Percentiles rank a stretch among this genome's conserved stretches.
phyloP scores from a whole-genome alignment of 163 green algal genomes.

The Scenedesmus sp. region DNA sequence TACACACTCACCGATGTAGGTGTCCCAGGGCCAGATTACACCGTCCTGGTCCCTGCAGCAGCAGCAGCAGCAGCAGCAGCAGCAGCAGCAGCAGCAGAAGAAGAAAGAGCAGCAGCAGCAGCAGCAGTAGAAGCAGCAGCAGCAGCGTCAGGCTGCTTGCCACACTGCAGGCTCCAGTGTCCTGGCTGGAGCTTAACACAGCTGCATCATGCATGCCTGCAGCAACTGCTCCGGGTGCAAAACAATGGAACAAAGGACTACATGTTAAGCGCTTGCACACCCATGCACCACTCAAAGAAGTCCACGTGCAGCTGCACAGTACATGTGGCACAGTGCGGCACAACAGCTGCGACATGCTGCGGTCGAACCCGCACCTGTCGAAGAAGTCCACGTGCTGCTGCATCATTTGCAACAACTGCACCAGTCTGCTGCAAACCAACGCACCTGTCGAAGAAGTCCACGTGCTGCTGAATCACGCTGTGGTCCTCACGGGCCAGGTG shows the following conservation, averaged over 20 bases:
- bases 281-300: conserved; percentile 20
- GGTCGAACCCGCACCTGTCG: conserved; percentile 15
- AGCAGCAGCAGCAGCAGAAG: background rate
- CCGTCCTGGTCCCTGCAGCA: conserved; percentile 58
- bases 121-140: background rate
- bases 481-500: conserved; percentile 47
- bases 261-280: too few relatives aligned
- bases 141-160: background rate
- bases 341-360: background rate
- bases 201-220: background rate
- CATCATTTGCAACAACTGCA: conserved; percentile 22
- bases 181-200: background rate
- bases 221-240: too few relatives aligned
- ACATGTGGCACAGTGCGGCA: background rate
- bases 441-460: conserved; percentile 43
- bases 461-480: conserved; percentile 64
- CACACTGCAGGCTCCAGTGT: background rate
- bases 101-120: background rate
- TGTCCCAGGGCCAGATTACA: conserved; percentile 63
- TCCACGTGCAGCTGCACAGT: background rate
- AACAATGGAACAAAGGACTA: too few relatives aligned
- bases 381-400: conserved; percentile 58
- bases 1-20: conserved; percentile 36
- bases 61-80: background rate
- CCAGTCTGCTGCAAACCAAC: background rate